Percentiles rank a stretch among this genome's conserved stretches.
Conservation (phyloP, 2,329 filamentous ascomycete species). For the Aspergillus texensis region DNA sequence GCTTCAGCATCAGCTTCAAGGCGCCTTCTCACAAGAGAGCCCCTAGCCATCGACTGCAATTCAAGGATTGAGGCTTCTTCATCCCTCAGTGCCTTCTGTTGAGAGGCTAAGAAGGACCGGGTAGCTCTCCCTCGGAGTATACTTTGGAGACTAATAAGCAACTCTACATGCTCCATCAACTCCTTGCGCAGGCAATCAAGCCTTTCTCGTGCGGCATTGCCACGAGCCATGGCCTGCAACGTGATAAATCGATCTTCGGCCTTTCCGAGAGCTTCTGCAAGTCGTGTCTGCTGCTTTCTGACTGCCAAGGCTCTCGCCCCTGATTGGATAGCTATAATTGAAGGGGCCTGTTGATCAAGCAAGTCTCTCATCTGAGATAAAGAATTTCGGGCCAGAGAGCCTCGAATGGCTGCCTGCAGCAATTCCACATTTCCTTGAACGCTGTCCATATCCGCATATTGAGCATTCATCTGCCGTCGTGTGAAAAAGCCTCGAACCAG, state of each 20-base stretch:
- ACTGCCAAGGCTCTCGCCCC: slow-evolving; percentile 36
- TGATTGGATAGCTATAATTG: slow-evolving; percentile 42
- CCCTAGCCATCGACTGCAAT: slow-evolving; percentile 57
- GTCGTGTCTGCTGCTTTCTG: slow-evolving; percentile 43
- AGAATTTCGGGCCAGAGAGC: slow-evolving; percentile 50
- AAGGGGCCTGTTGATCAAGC: slow-evolving; percentile 29
- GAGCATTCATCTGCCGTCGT: slow-evolving; percentile 47
- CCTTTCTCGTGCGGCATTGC: slow-evolving; percentile 32
- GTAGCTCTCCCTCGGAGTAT: slow-evolving; percentile 33
- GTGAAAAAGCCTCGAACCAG: slow-evolving; percentile 68
- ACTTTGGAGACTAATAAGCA: slow-evolving; percentile 38
- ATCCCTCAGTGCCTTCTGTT: slow-evolving; percentile 44
- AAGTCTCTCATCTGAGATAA: slow-evolving; percentile 27
- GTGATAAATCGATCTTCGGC: slow-evolving; percentile 43
- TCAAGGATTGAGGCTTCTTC: slow-evolving; percentile 48
- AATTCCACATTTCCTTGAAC: slow-evolving; percentile 52
- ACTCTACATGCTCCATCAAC: slow-evolving; percentile 31
- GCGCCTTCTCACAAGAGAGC: slow-evolving; percentile 37
- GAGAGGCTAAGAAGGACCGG: slow-evolving; percentile 34
- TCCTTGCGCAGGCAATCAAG: slow-evolving; percentile 31
- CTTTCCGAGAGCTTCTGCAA: slow-evolving; percentile 45
- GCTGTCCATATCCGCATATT: slow-evolving; percentile 47
- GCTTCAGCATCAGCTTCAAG: slow-evolving; percentile 32
- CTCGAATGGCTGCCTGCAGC: slow-evolving; percentile 64
- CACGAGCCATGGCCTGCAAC: slow-evolving; percentile 52